A percentile compares a stretch with the other conserved stretches of the same genome.
Conservation (phyloP, 1,139 yeast genomes). For the Wickerhamomyces sp. region DNA sequence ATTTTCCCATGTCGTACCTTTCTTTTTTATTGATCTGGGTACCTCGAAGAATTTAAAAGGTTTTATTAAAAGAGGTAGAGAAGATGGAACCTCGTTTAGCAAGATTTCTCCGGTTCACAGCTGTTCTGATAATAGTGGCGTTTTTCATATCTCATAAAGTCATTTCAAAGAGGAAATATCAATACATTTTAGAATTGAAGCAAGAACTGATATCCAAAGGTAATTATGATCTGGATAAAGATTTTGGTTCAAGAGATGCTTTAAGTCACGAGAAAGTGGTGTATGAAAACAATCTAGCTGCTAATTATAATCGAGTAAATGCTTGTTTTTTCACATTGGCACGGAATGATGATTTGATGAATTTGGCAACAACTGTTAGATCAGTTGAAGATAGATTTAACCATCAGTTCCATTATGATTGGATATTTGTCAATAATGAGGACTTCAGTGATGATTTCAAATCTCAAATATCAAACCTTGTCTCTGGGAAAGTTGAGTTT, state of each 20-base stretch:
- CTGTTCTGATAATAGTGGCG: conserved; percentile 8
- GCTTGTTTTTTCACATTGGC: conserved; percentile 68
- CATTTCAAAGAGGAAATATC: conserved; percentile 16
- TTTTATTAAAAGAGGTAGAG: no score
- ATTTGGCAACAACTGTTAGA: conserved; percentile 46
- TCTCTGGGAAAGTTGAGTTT: conserved; percentile 58
- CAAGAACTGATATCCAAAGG: conserved; percentile 8
- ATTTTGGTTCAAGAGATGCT: conserved; percentile 4
- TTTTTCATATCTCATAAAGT: conserved; percentile 16
- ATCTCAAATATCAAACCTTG: conserved; percentile 39
- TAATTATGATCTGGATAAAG: conserved; percentile 13
- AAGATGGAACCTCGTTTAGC: not conserved
- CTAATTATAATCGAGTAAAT: conserved; percentile 30
- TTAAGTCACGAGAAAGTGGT: conserved; percentile 4
- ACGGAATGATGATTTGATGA: conserved; percentile 47
- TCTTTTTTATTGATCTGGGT: no score
- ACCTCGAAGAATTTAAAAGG: no score
- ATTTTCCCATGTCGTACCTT: no score
- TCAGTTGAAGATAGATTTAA: conserved; percentile 71
- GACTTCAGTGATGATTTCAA: conserved; percentile 55
- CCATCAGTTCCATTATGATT: conserved; percentile 61
- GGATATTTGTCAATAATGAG: conserved; percentile 75
- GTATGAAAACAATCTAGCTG: conserved; percentile 1
- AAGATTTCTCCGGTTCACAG: conserved; percentile 16
- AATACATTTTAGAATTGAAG: conserved; percentile 15